Evolutionary conservation across 345 rosid genomes (phyloP), one percentile per base, ranked within the genome.

Genomic region (Eutrema japonicum): DNA sequence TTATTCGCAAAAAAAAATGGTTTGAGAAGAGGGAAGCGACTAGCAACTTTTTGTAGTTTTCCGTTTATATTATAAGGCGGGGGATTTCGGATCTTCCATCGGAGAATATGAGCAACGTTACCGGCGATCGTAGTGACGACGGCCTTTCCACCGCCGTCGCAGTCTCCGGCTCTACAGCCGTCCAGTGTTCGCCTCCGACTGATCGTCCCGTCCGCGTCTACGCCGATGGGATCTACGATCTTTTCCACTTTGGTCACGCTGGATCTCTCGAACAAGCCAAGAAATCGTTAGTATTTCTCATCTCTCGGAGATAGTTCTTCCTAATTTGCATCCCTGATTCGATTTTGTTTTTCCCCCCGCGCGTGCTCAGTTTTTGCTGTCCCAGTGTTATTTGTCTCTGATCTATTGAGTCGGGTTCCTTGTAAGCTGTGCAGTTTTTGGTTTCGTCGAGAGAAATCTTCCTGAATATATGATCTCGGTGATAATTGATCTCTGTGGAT

Each of bases 221-320:
- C 80, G 98, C 98, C 71, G 97, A 93, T 74, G 98, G 98, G 83
- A 93, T 93, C 90, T 93, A 93, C 81, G 98, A 93, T 86, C 97
- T 93, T 64, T 91, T 93, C 83, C 98, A 93, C 74, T 93, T 90
- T 48, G 98, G 98, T 64, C 98, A 91, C 76, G 98, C 98, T 73
- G 83, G 97, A 72, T 87, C 98, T 29, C 97, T 93, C 75, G 98
- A 93, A 42, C 98, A 93, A 48, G 97, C 98, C 72, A 93, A 93
- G 82, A 85, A 84, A 87, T 71, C 85, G 98, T 93, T 3, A 26
- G 86, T 83, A 11, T 70, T 66, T 30, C 37, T 35, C 8, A 26
- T 58, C 33, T 60, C 60, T 30, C 12, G 4, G 30, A 27, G 8
- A 47, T 46, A 0, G 3, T 14, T 56, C 42, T 14, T 7, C 72